Evolutionary conservation across 2,329 filamentous ascomycete genomes (phyloP).

Genomic region (Graphilbum ipis-grandicollis): DNA sequence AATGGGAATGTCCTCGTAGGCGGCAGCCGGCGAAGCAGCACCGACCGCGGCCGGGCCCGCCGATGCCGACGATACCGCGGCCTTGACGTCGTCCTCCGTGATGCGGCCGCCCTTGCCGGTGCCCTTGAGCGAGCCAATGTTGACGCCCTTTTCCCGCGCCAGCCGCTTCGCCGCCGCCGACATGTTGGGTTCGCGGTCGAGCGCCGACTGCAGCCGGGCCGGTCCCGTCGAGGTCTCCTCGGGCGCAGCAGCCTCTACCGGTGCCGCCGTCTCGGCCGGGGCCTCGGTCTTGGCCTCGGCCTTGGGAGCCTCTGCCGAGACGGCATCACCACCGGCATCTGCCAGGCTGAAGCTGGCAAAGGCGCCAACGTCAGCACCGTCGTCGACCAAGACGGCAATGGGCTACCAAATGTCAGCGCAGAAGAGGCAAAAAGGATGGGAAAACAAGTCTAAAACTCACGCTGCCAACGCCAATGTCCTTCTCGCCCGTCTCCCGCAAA

Average conservation of each 20-base stretch:
- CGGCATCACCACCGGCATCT: slow-evolving; percentile 61
- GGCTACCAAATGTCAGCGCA: slow-evolving; percentile 37
- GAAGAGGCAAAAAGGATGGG: background rate
- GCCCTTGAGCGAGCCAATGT: slow-evolving; percentile 56
- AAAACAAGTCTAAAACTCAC: slow-evolving; percentile 38
- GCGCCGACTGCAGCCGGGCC: slow-evolving; percentile 62
- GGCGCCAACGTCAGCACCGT: slow-evolving; percentile 68
- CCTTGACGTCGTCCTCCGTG: slow-evolving; percentile 86
- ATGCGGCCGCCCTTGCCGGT: slow-evolving; percentile 73
- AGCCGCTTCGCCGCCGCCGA: slow-evolving; percentile 61
- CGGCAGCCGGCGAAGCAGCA: slow-evolving; percentile 35
- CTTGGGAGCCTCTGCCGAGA: slow-evolving; percentile 33
- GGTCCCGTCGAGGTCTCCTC: slow-evolving; percentile 60
- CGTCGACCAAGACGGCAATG: slow-evolving; percentile 88
- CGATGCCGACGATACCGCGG: slow-evolving; percentile 39
- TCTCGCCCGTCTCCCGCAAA: slow-evolving; percentile 79
- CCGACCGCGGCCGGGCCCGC: slow-evolving; percentile 34
- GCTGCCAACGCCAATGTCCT: slow-evolving; percentile 86
- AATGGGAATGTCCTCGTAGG: slow-evolving; percentile 71
- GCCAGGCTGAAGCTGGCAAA: slow-evolving; percentile 80
- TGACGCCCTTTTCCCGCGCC: slow-evolving; percentile 69
- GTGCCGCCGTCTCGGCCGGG: slow-evolving; percentile 36
- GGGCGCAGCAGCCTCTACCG: slow-evolving; percentile 30
- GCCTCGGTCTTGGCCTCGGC: slow-evolving; percentile 24
- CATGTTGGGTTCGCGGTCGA: slow-evolving; percentile 66